Conservation (phyloP, 179 eudicot species). For the Beta corolliflora region DNA sequence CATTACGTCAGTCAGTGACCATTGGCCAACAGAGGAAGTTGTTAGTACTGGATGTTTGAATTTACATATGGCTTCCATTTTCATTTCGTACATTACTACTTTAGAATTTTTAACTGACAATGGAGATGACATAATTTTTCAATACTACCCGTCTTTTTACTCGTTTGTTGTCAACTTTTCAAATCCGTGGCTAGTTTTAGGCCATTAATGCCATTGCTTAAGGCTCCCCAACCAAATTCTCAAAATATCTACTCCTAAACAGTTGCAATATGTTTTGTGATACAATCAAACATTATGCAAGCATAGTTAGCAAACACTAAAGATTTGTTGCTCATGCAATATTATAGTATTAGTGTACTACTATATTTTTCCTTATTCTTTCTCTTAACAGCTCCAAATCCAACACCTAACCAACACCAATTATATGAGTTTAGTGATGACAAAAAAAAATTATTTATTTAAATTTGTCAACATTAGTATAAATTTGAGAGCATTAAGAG, state of each 20-base stretch:
- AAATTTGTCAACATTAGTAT: no score
- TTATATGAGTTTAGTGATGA: no score
- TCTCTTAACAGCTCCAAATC: no score
- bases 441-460: no score
- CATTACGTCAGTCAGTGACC: slow-evolving; percentile 27
- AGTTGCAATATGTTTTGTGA: not conserved
- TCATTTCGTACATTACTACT: not conserved
- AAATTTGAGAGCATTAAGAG: no score
- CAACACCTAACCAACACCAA: no score
- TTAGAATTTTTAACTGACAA: slow-evolving; percentile 4
- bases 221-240: not conserved
- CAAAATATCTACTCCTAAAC: not conserved
- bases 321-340: no score
- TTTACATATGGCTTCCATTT: slow-evolving; percentile 24
- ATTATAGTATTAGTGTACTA: no score
- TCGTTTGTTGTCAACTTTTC: slow-evolving; percentile 1
- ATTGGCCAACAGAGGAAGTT: slow-evolving; percentile 2
- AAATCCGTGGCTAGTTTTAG: not conserved
- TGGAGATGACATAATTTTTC: slow-evolving; percentile 11
- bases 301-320: no score
- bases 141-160: not conserved
- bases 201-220: not conserved
- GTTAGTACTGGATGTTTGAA: slow-evolving; percentile 8
- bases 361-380: no score
- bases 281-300: not conserved